Base-by-base conservation (phyloP, 1,139 yeast species). In the Hansenula lynferdii region DNA sequence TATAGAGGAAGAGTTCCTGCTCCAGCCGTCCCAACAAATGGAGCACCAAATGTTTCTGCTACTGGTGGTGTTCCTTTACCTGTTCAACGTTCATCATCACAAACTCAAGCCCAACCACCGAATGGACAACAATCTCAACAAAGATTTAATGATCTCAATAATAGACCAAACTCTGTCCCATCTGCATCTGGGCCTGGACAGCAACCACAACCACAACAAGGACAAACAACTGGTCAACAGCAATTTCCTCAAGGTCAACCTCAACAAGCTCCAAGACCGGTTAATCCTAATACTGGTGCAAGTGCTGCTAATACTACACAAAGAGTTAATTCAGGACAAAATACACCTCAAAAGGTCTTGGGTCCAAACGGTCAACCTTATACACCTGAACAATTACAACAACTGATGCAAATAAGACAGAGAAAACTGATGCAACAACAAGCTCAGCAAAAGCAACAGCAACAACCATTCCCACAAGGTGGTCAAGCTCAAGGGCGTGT, bases 361-460 rank as follows among this genome's bases (percentile, higher is more conserved):
- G 47, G 37, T 6, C 43, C 49, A 27, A 48, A 47, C 34, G 51
- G 54, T 8, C 36, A 40, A 7, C 47, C 47, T 16, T 49, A 49
- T 27, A 53, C 54, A 1, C 49, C 49, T 6, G 55, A 52, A 26
- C 56, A 49, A 34, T 42, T 52, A 11, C 61, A 56, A 34, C 56
- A 53, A 36, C 45, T 52, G 46, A 50, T 53, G 47, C 60, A 51
- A 31, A 22, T 45, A 42, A 54, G 56, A 39, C 62, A 51, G 42
- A 43, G 47, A 39, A 48, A 49, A 36, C 18, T 73, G 48, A 61
- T 69, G 58, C 78, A 71, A 50, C 72, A 27, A 10, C 31, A 28
- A 19, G 30, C 22, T 6, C 30, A 17, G 14, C 28, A 26, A 8
- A 19, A 18, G 12, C 31, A 28, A 11, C 21, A 16, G 19, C 8